A percentile compares a stretch with the other conserved stretches of the same genome.
Conservation (phyloP, 2,329 filamentous ascomycete species). For the Xylaria sp. region DNA sequence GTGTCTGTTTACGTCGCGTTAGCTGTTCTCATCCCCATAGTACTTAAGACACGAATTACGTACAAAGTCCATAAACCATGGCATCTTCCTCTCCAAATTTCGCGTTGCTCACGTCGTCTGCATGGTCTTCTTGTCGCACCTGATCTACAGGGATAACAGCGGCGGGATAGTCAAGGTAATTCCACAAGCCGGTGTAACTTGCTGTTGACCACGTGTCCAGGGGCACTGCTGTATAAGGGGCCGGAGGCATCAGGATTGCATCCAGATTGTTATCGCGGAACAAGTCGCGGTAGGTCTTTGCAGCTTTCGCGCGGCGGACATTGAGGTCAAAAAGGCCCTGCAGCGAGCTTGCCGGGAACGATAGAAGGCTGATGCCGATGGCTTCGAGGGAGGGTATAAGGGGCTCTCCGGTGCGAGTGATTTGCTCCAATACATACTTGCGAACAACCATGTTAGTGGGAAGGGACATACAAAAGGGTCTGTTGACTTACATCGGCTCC, state of each 20-base stretch:
- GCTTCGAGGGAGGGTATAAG: conserved; percentile 53
- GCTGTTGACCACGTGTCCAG: conserved; percentile 51
- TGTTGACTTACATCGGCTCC: background rate
- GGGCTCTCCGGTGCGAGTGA: conserved; percentile 56
- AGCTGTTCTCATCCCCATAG: conserved; percentile 1
- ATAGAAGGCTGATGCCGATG: conserved; percentile 37
- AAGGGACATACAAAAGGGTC: background rate
- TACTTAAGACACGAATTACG: background rate
- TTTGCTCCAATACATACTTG: conserved; percentile 49
- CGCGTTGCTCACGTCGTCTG: conserved; percentile 36
- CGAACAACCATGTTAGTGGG: conserved; percentile 36
- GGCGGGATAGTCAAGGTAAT: conserved; percentile 61
- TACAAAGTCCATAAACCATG: background rate
- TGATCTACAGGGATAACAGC: conserved; percentile 55
- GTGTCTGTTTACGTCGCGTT: conserved; percentile 34
- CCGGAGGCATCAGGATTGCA: conserved; percentile 57
- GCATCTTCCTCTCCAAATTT: conserved; percentile 33
- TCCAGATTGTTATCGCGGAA: conserved; percentile 47
- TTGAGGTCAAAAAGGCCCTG: conserved; percentile 37
- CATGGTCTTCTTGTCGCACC: conserved; percentile 33
- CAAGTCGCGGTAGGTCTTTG: conserved; percentile 34
- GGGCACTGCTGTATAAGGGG: conserved; percentile 56
- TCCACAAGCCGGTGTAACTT: conserved; percentile 63
- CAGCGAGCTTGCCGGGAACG: conserved; percentile 29
- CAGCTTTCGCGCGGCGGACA: conserved; percentile 33